Conservation (phyloP, 2,329 filamentous ascomycete genomes). For the Grosmannia clavigera region DNA sequence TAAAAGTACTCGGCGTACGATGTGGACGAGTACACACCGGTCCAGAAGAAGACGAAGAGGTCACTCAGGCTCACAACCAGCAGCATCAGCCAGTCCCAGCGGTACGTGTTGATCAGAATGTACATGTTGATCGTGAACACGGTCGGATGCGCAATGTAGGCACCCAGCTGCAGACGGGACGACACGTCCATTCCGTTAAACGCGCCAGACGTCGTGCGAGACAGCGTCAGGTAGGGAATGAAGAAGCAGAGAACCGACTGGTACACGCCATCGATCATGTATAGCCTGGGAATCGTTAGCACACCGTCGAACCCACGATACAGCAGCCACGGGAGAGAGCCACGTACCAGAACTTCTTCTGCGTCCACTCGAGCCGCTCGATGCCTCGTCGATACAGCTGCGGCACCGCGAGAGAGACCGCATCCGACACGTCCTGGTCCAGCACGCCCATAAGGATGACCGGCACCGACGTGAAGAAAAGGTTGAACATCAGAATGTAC, state of each 20-base stretch:
- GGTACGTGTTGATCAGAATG: constrained; percentile 89
- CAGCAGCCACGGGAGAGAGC: not conserved
- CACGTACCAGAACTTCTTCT: constrained; percentile 80
- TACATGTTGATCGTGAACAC: constrained; percentile 88
- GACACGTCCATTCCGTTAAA: constrained; percentile 62
- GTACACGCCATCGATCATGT: constrained; percentile 91
- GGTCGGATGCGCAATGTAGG: constrained; percentile 73
- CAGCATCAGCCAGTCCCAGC: constrained; percentile 95
- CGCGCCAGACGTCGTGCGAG: constrained; percentile 54
- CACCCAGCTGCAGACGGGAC: constrained; percentile 74
- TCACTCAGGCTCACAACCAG: constrained; percentile 73
- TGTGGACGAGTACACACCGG: constrained; percentile 62
- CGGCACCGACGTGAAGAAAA: constrained; percentile 90
- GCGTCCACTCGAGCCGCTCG: constrained; percentile 92
- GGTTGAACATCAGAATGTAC: constrained; percentile 92
- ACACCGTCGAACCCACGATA: not conserved
- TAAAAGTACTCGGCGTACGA: constrained; percentile 50
- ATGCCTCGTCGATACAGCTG: constrained; percentile 94
- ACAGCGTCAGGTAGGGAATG: constrained; percentile 75
- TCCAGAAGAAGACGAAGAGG: constrained; percentile 89
- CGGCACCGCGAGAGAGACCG: constrained; percentile 84
- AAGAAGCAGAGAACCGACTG: constrained; percentile 91
- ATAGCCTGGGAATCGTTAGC: constrained; percentile 45
- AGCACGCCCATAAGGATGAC: constrained; percentile 93
- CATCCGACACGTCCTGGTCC: constrained; percentile 92